Percentiles rank a stretch among this genome's conserved stretches.
These are phyloP conservation scores for Colletotrichum sp. DNA, from an alignment of 2,329 filamentous ascomycete species.

Conservation along the genomic window DNA sequence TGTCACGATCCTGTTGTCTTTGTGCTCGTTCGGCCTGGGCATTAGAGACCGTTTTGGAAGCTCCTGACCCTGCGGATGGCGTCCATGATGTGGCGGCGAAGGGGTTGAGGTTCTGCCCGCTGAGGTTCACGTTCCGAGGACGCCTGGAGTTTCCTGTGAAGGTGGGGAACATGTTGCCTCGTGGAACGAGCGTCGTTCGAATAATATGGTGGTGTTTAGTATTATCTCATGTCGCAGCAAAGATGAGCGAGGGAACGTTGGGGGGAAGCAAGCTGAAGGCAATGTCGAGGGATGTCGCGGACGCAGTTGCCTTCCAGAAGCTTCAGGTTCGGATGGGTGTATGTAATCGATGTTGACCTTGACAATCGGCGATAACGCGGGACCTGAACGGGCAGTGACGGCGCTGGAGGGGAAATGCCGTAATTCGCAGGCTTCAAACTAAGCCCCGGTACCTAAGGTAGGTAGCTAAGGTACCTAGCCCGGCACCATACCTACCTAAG, in stretches of 20 bases:
- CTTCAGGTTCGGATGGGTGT: slow-evolving; percentile 20
- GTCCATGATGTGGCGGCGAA: slow-evolving; percentile 71
- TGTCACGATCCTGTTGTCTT: slow-evolving; percentile 81
- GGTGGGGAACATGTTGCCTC: slow-evolving; percentile 78
- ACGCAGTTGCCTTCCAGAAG: slow-evolving; percentile 18
- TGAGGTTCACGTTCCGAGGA: slow-evolving; percentile 91
- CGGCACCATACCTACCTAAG: too few relatives aligned
- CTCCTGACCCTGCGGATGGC: slow-evolving; percentile 61
- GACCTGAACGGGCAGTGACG: not conserved
- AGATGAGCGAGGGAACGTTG: not conserved
- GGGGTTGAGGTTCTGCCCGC: slow-evolving; percentile 81
- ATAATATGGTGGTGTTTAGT: not conserved
- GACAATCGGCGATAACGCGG: not conserved
- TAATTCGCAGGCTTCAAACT: slow-evolving; percentile 4
- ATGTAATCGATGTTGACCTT: slow-evolving; percentile 13
- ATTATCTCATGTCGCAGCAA: not conserved
- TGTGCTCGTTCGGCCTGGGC: slow-evolving; percentile 86
- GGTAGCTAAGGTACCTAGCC: too few relatives aligned
- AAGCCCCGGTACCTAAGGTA: not conserved
- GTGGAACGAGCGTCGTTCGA: not conserved
- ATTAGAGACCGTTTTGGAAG: slow-evolving; percentile 80
- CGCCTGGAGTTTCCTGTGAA: slow-evolving; percentile 89
- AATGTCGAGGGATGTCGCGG: not conserved
- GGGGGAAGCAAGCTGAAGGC: not conserved
- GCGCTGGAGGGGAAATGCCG: slow-evolving; percentile 5